phyloP scores from a whole-genome alignment of 805 yeast species.

The Tetrapisispora taiwanensis region DNA sequence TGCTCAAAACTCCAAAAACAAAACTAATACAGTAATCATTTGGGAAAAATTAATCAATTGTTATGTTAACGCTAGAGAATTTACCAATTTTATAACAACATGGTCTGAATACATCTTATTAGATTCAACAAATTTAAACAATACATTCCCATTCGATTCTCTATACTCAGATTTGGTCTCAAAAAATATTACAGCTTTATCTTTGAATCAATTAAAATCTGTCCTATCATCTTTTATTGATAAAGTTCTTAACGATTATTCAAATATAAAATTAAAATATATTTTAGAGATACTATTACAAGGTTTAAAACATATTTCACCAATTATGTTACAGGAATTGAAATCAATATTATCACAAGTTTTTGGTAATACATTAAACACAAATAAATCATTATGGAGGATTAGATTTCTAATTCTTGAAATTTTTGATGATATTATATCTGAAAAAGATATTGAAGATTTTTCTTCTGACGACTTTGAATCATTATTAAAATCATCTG shows the following conservation, averaged over 20 bases:
- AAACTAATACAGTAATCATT: slow-evolving; percentile 7
- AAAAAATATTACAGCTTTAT: slow-evolving; percentile 33
- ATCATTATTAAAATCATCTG: neutral
- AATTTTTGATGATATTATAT: slow-evolving; percentile 34
- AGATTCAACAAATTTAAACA: slow-evolving; percentile 8
- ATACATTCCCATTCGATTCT: slow-evolving; percentile 10
- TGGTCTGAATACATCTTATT: slow-evolving; percentile 40
- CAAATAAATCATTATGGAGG: slow-evolving; percentile 33
- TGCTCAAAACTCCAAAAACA: slow-evolving; percentile 3
- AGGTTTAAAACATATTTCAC: slow-evolving; percentile 34
- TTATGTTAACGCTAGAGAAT: slow-evolving; percentile 49
- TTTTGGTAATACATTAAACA: slow-evolving; percentile 13
- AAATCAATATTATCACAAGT: slow-evolving; percentile 18
- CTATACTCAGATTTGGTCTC: slow-evolving; percentile 33
- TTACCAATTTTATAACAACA: slow-evolving; percentile 36
- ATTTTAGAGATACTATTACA: slow-evolving; percentile 27
- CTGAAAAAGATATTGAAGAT: slow-evolving; percentile 17
- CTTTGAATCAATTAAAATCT: slow-evolving; percentile 36
- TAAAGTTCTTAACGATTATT: slow-evolving; percentile 3
- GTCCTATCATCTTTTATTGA: slow-evolving; percentile 18
- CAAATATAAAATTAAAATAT: slow-evolving; percentile 8
- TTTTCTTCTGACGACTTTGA: slow-evolving; percentile 2
- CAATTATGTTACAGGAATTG: slow-evolving; percentile 17
- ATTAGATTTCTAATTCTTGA: slow-evolving; percentile 39
- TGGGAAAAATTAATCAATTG: slow-evolving; percentile 35